Evolutionary conservation across 1,284 basidiomycete species (phyloP), one percentile per base, ranked within the genome.

Genomic region (Trichosporon asahii): DNA sequence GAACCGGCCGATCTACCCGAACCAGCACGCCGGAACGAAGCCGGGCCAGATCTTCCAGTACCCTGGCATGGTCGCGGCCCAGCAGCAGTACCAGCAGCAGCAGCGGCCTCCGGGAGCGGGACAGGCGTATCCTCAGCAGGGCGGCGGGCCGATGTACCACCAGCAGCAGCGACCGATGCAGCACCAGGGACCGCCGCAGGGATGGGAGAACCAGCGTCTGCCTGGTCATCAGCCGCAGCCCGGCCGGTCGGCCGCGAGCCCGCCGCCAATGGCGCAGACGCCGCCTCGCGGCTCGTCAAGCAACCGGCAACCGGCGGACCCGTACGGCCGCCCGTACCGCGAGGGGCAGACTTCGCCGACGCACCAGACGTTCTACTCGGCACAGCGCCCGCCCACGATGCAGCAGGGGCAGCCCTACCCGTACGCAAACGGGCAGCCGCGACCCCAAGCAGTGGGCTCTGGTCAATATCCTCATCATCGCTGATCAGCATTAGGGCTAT

Each of bases 21-120:
- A 40, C 66, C 46, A 44, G 66, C 55, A 60, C 21, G 27, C n/a
- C 3, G 76, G 77, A 14, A 76, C 82, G n/a, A 82, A 83, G 71
- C 82, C 83, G 2, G 83, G 82, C 9, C 82, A 84, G 72, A 75
- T 83, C 4, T 84, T 82, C 73, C 80, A 81, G 49, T 80, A 82
- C 70, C 80, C 80, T 0, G 75, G 75, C n/a, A 40, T 31, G 65
- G 29, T 37, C 15, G 40, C 64, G 23, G 35, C 40, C 29, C 66
- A 65, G 53, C 65, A 66, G 65, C 68, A 65, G 57, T 46, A 66
- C 44, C 68, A n/a, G 69, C 73, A 60, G 60, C 70, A 49, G 72
- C 74, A 66, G 71, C 72, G 53, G 3, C 67, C 66, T 1, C 40
- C 44, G n/a, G 64, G 63, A 9, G 65, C 40, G 2, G 46, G 40